Percentiles rank a stretch among this genome's conserved stretches.
Evolutionary conservation across 352 stramenopile genomes (phyloP).

Genomic region (Phytopythium kandeliae): DNA sequence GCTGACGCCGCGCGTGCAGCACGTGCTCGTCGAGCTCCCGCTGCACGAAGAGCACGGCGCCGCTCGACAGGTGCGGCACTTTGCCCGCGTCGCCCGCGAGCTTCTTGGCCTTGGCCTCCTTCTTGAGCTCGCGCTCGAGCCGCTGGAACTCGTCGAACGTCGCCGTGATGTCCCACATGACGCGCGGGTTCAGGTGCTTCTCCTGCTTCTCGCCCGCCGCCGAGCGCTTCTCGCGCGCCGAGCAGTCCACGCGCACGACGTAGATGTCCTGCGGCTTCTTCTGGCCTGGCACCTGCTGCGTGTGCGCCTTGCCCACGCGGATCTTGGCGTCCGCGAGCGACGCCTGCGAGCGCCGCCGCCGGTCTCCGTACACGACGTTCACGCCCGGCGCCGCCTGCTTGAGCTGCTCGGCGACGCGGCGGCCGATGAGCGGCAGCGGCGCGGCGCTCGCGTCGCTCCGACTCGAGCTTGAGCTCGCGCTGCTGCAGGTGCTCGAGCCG

Average conservation of each 20-base stretch:
- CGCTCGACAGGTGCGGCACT: conserved; percentile 63
- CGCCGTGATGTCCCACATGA: conserved; percentile 83
- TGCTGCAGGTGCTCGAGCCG: conserved; percentile 1
- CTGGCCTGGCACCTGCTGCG: conserved; percentile 24
- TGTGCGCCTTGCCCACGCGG: conserved; percentile 72
- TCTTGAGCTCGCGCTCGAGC: conserved; percentile 60
- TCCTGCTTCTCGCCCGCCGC: conserved; percentile 16
- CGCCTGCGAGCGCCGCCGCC: conserved; percentile 46
- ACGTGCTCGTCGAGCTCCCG: conserved; percentile 59
- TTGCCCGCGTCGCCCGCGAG: conserved; percentile 21
- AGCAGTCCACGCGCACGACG: conserved; percentile 71
- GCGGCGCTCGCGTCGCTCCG: not conserved
- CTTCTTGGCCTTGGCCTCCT: conserved; percentile 58
- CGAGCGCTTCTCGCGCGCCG: conserved; percentile 12
- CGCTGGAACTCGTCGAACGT: conserved; percentile 75
- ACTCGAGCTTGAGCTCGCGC: not conserved
- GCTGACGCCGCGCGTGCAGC: conserved; percentile 45
- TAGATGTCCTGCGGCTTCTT: conserved; percentile 61
- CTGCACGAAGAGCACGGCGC: conserved; percentile 63
- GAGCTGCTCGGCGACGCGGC: conserved; percentile 37
- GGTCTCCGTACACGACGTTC: conserved; percentile 51
- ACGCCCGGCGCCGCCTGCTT: conserved; percentile 32
- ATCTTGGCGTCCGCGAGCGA: conserved; percentile 47
- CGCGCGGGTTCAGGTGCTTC: conserved; percentile 81
- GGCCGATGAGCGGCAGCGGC: conserved; percentile 28